A percentile compares a stretch with the other conserved stretches of the same genome.
Evolutionary conservation across 202 grass and related monocot species (phyloP).

Genomic region (Saccharum hybrid): DNA sequence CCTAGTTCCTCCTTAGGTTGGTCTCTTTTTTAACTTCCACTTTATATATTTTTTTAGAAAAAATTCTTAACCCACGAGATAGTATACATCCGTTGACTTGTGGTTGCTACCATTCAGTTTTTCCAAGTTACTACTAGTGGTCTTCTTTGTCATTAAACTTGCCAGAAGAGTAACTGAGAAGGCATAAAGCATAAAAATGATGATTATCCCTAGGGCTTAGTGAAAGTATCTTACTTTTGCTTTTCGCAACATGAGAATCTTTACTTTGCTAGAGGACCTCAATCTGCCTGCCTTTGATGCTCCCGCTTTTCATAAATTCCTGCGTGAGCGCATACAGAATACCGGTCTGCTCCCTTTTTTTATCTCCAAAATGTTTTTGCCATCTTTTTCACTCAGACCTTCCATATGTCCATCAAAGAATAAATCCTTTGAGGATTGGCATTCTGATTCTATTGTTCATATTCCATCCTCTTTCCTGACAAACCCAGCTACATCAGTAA

Average conservation of each 20-base stretch:
- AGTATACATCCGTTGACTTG: slow-evolving; percentile 12
- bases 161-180: slow-evolving; percentile 36
- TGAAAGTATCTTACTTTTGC: slow-evolving; percentile 43
- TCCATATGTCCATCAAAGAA: slow-evolving; percentile 51
- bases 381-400: slow-evolving; percentile 26
- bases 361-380: slow-evolving; percentile 12
- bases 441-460: slow-evolving; percentile 49
- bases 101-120: slow-evolving; percentile 25
- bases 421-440: slow-evolving; percentile 45
- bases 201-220: slow-evolving; percentile 34
- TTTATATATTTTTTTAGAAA: background rate
- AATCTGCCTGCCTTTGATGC: slow-evolving; percentile 52
- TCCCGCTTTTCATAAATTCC: slow-evolving; percentile 51
- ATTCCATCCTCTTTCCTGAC: slow-evolving; percentile 36
- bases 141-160: slow-evolving; percentile 14
- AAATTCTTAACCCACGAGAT: background rate
- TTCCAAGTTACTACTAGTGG: slow-evolving; percentile 29
- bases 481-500: background rate
- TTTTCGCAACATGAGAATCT: slow-evolving; percentile 50
- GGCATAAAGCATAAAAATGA: slow-evolving; percentile 36
- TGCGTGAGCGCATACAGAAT: slow-evolving; percentile 20
- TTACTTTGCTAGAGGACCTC: slow-evolving; percentile 50
- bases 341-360: slow-evolving; percentile 9
- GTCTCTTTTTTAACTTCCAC: background rate
- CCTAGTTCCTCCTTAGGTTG: background rate